A percentile compares a stretch with the other conserved stretches of the same genome.
phyloP scores from a whole-genome alignment of 768 basidiomycete species.

The Serendipita sp. region DNA sequence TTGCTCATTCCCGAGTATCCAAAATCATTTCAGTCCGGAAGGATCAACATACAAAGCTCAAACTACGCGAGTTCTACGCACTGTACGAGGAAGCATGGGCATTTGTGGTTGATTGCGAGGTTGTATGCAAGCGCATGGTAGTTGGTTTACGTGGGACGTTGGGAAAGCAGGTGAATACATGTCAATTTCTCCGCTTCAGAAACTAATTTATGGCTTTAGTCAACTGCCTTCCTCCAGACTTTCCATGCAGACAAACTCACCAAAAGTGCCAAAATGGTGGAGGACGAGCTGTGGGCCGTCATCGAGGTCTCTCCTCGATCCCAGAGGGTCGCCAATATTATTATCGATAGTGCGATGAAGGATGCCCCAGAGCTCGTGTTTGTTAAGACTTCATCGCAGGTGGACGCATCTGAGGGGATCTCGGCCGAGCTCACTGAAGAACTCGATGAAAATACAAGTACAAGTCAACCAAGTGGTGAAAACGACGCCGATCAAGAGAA shows the following conservation, averaged over 20 bases:
- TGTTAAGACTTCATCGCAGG: neutral
- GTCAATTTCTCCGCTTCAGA: neutral
- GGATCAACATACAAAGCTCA: slow-evolving; percentile 61
- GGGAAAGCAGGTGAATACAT: slow-evolving; percentile 48
- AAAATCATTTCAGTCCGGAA: slow-evolving; percentile 60
- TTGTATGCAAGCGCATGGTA: slow-evolving; percentile 77
- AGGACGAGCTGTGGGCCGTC: slow-evolving; percentile 89
- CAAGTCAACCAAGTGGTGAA: slow-evolving; percentile 4
- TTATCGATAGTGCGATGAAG: slow-evolving; percentile 66
- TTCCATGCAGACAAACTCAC: slow-evolving; percentile 75
- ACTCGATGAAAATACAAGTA: slow-evolving; percentile 11
- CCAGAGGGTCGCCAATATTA: slow-evolving; percentile 53
- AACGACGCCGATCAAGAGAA: slow-evolving; percentile 7
- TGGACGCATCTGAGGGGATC: neutral
- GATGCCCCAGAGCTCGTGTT: slow-evolving; percentile 59
- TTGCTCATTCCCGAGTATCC: slow-evolving; percentile 67
- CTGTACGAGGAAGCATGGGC: slow-evolving; percentile 78
- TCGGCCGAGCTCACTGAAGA: slow-evolving; percentile 7
- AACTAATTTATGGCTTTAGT: slow-evolving; percentile 26
- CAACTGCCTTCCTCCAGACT: slow-evolving; percentile 67
- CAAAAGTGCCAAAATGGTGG: slow-evolving; percentile 73
- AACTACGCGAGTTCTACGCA: slow-evolving; percentile 54
- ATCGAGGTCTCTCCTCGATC: slow-evolving; percentile 48
- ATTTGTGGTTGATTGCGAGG: slow-evolving; percentile 80
- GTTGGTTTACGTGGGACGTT: slow-evolving; percentile 77